phyloP scores from a whole-genome alignment of 345 rosid species.

The Crucihimalaya himalaica region DNA sequence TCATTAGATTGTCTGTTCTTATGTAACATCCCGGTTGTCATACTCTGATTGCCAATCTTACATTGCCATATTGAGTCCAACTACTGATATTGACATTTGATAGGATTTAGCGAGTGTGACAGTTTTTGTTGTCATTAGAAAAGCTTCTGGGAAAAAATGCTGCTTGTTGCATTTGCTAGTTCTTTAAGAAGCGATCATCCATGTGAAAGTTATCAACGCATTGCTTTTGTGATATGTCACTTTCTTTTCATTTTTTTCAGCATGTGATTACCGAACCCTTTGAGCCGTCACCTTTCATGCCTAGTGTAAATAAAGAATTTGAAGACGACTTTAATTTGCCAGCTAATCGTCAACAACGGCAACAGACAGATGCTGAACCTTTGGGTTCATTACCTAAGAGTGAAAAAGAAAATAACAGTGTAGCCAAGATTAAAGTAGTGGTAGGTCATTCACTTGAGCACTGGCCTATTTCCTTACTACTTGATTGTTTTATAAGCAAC shows the following conservation, averaged over 20 bases:
- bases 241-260: constrained; percentile 47
- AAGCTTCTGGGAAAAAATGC: background rate
- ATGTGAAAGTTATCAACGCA: constrained; percentile 12
- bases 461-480: constrained; percentile 10
- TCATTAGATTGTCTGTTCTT: background rate
- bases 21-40: background rate
- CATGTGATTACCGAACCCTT: constrained; percentile 89
- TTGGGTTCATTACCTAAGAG: constrained; percentile 45
- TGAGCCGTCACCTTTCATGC: constrained; percentile 88
- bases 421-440: constrained; percentile 98
- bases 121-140: constrained; percentile 11
- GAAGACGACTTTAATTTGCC: constrained; percentile 64
- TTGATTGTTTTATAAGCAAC: constrained; percentile 13
- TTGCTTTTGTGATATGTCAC: constrained; percentile 28
- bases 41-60: background rate
- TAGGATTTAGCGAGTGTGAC: constrained; percentile 7
- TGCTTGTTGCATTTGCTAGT: constrained; percentile 14
- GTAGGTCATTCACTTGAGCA: constrained; percentile 52
- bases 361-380: constrained; percentile 57
- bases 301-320: constrained; percentile 62
- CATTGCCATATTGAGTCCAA: constrained; percentile 8
- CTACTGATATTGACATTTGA: constrained; percentile 3
- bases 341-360: constrained; percentile 51
- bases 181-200: background rate
- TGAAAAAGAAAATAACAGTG: constrained; percentile 84